Conservation (phyloP, 2,329 filamentous ascomycete genomes). For the Geosmithia morbida region DNA sequence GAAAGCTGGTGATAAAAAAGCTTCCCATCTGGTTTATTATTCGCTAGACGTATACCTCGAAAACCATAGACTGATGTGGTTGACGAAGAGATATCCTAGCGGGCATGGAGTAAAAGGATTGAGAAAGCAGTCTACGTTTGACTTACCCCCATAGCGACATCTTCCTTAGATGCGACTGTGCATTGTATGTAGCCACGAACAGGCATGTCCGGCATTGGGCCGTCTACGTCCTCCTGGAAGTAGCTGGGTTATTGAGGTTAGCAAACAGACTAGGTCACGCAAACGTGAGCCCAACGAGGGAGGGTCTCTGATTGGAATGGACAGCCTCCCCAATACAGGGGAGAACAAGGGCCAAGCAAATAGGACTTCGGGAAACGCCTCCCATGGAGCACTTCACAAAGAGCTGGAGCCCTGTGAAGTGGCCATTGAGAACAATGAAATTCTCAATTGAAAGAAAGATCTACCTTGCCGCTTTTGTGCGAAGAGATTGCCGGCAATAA, state of each 20-base stretch:
- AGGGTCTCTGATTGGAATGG: too few species aligned
- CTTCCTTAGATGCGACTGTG: background rate
- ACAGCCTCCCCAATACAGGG: too few species aligned
- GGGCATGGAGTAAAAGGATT: slow-evolving; percentile 15
- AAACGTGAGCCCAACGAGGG: too few species aligned
- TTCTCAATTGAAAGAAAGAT: slow-evolving; percentile 12
- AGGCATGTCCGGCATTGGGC: background rate
- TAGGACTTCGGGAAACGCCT: slow-evolving; percentile 55
- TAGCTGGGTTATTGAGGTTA: too few species aligned
- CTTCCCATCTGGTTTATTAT: slow-evolving; percentile 47
- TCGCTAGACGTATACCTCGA: slow-evolving; percentile 91
- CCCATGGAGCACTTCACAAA: slow-evolving; percentile 62
- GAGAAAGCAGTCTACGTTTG: background rate
- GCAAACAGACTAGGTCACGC: too few species aligned
- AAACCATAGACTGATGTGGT: slow-evolving; percentile 55
- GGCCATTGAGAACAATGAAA: slow-evolving; percentile 50
- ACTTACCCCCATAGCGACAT: background rate
- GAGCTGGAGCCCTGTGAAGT: slow-evolving; percentile 36
- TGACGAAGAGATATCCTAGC: slow-evolving; percentile 84
- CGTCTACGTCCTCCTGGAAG: background rate
- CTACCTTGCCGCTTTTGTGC: slow-evolving; percentile 19
- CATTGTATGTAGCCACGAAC: background rate
- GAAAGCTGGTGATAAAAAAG: slow-evolving; percentile 33
- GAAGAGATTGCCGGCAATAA: too few species aligned
- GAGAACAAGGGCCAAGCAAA: background rate